Evolutionary conservation across 1,284 basidiomycete genomes (phyloP).

Genomic region (Melanopsichium pennsylvanicum): DNA sequence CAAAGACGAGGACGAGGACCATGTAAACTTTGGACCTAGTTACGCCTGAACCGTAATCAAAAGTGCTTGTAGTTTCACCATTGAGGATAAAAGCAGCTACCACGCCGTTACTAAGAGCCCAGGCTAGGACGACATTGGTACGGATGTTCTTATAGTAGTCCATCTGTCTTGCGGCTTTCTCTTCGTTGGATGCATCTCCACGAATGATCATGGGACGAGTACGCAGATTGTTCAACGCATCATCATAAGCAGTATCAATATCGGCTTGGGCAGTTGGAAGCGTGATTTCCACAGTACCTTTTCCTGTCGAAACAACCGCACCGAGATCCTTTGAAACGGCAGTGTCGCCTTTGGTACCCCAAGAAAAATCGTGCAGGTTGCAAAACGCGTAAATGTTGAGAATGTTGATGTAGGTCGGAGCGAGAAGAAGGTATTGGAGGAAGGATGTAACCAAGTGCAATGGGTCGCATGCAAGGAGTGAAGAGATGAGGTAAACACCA

Average conservation of each 20-base stretch:
- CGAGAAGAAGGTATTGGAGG: conserved; percentile 87
- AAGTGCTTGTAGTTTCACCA: conserved; percentile 43
- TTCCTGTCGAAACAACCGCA: conserved; percentile 53
- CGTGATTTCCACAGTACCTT: conserved; percentile 79
- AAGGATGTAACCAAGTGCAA: conserved; percentile 94
- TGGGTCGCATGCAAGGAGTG: conserved; percentile 85
- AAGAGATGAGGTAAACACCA: conserved; percentile 70
- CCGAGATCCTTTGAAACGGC: conserved; percentile 60
- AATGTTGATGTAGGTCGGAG: conserved; percentile 87
- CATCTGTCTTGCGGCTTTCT: conserved; percentile 58
- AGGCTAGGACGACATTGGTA: conserved; percentile 86
- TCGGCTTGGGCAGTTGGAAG: conserved; percentile 85
- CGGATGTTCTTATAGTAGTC: conserved; percentile 74
- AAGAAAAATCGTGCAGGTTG: conserved; percentile 59
- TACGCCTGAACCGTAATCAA: conserved; percentile 38
- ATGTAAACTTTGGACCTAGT: conserved; percentile 60
- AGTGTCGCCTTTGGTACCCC: conserved; percentile 67
- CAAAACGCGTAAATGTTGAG: conserved; percentile 68
- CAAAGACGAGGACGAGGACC: conserved; percentile 61
- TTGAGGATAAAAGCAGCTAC: conserved; percentile 61
- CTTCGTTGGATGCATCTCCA: conserved; percentile 57
- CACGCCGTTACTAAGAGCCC: conserved; percentile 79
- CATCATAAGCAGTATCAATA: conserved; percentile 86
- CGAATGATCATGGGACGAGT: conserved; percentile 70
- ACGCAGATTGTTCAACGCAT: conserved; percentile 82